Evolutionary conservation across 345 rosid species (phyloP), one percentile per base, ranked within the genome.

Genomic region (Firmiana major): DNA sequence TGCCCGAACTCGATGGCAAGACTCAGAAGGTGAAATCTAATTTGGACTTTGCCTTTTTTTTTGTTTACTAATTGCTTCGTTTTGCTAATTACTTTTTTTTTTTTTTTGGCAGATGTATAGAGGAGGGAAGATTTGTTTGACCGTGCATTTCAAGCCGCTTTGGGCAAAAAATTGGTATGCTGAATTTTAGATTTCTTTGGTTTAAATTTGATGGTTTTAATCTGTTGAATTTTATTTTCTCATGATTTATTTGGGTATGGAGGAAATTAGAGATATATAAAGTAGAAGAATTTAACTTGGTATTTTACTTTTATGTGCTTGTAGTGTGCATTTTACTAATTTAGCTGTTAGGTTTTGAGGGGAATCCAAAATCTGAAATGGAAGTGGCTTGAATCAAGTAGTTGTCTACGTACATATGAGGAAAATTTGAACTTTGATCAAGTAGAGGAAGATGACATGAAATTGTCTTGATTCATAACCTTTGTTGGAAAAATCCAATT

Each of bases 51-150:
- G 10, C 26, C n/a, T n/a, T n/a, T 15, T 3, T 31, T 16, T 0
- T 19, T 31, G 59, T 48, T 67, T 65, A 28, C 26, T 5, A 10
- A 21, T 70, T 21, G 2, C 36, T 55, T 42, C 24, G 19, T 42
- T 42, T 55, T 24, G 31, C 4, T 55, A 17, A 53, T 24, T 22
- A 1, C 9, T 77, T 45, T 54, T 60, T 42, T 57, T 21, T 69
- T n/a, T n/a, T n/a, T 36, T 31, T 76, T 46, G 57, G 75, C 77
- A 91, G 99, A 93, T 93, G 99, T 93, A 95, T 79, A 88, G 99
- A 89, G 99, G 99, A 80, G 99, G 99, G 82, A 95, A 95, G 97
- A 95, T 95, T 63, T 95, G 99, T 79, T 82, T 95, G 87, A 95
- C 99, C n/a, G 90, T 95, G 79, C 99, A 95, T 84, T 95, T 95